Evolutionary conservation across 208 protist genomes (phyloP), one percentile per base, ranked within the genome.

Genomic region (Tetramitus jugosus): DNA sequence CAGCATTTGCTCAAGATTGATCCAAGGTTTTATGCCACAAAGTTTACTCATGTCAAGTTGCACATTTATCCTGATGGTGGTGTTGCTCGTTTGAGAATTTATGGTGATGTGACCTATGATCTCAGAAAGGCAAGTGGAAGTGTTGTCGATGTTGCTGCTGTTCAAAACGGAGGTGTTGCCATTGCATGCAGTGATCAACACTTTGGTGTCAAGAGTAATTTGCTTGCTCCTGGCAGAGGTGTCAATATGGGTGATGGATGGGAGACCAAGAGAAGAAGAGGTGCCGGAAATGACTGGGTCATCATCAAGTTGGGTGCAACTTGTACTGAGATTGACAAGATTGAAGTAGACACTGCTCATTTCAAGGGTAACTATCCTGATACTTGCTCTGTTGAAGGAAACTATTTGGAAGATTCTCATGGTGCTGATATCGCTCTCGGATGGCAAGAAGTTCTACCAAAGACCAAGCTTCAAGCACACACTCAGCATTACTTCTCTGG

Each of bases 331-430:
- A 31, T 82, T 13, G 20, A 1, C 14, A 10, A 14, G 29, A 7
- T 82, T 33, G 52, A 80, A 33, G 40, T 82, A 6, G 79, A 82
- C 75, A 82, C 79, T 37, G 80, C 79, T 49, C 79, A 82, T 56
- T 82, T 82, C 39, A 82, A 82, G 65, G 79, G 79, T n/a, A 82
- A 82, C 49, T 82, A 81, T 2, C 79, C 79, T 39, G 79, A 82
- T 42, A 79, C 43, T 52, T 82, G 76, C 65, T 14, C 72, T 33
- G 37, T 82, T 31, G 46, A 82, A 35, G 79, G 43, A 6, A 37
- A 37, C 46, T 23, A 76, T 77, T 37, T 76, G 43, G 6, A 17
- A 6, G 13, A 29, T 33, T n/a, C 60, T 68, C 61, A 56, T 68
- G n/a, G n/a, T n/a, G n/a, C n/a, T n/a, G 60, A 45, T 60, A 33